Evolutionary conservation across 345 rosid genomes (phyloP).

Genomic region (Hirschfeldia incana): DNA sequence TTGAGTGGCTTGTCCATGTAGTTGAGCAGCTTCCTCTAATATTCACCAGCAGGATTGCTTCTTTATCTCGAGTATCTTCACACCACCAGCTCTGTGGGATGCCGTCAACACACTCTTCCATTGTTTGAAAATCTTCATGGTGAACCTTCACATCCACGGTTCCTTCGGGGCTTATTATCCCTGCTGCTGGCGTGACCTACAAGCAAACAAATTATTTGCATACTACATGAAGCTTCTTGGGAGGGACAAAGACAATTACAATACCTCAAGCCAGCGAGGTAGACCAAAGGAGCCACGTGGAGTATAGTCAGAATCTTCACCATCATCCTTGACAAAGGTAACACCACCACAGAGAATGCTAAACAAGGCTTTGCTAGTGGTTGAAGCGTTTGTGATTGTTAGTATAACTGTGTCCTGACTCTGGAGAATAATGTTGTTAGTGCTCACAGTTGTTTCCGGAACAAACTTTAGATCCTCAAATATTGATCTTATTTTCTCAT

Average conservation of each 20-base stretch:
- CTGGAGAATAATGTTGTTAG: slow-evolving; percentile 63
- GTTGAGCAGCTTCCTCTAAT: slow-evolving; percentile 65
- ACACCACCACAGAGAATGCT: slow-evolving; percentile 65
- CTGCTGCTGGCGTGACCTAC: slow-evolving; percentile 82
- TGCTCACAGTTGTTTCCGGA: slow-evolving; percentile 69
- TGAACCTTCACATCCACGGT: slow-evolving; percentile 63
- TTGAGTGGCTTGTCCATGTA: slow-evolving; percentile 48
- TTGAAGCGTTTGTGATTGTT: slow-evolving; percentile 65
- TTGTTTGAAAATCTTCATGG: slow-evolving; percentile 72
- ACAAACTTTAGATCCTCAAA: slow-evolving; percentile 54
- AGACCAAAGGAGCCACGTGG: slow-evolving; percentile 75
- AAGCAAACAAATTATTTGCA: neutral
- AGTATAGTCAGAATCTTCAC: slow-evolving; percentile 47
- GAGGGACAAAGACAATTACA: neutral
- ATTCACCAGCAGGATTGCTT: slow-evolving; percentile 56
- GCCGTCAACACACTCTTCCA: slow-evolving; percentile 84
- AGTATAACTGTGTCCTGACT: slow-evolving; percentile 73
- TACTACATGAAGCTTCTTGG: neutral
- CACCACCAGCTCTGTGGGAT: slow-evolving; percentile 91
- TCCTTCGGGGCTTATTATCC: slow-evolving; percentile 66
- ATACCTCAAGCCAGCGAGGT: slow-evolving; percentile 98
- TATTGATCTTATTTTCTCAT: slow-evolving; percentile 54
- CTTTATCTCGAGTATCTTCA: slow-evolving; percentile 90
- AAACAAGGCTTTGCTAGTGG: slow-evolving; percentile 53
- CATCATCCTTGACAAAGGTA: slow-evolving; percentile 57